Evolutionary conservation across 768 basidiomycete species (phyloP).

Genomic region (Baorangia bicolor): DNA sequence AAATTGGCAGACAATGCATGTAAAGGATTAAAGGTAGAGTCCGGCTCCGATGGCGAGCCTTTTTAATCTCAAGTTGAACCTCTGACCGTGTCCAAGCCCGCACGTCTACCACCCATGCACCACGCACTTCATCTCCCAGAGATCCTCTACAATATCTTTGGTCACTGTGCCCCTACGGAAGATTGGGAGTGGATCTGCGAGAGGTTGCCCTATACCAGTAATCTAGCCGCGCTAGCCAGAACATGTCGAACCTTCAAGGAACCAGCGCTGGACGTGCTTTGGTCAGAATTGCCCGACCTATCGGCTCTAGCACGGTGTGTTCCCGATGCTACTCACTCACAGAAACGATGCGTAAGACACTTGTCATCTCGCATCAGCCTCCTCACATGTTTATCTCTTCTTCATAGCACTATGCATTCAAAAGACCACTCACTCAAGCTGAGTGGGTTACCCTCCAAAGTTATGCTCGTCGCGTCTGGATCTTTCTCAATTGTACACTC

Average conservation of each 20-base stretch:
- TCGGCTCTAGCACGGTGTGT: neutral
- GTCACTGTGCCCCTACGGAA: neutral
- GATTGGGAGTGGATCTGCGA: neutral
- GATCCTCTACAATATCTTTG: slow-evolving; percentile 5
- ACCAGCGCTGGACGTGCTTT: slow-evolving; percentile 4
- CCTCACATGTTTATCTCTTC: neutral
- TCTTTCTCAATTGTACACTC: neutral
- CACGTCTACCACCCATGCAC: neutral
- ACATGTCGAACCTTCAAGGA: slow-evolving; percentile 7
- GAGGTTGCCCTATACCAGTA: neutral
- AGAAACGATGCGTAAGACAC: neutral
- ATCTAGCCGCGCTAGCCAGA: neutral
- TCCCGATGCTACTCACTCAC: neutral
- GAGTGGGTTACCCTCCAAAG: neutral
- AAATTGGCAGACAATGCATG: slow-evolving; percentile 1
- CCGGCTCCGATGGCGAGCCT: neutral
- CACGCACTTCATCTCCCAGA: neutral
- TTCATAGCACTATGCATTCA: neutral
- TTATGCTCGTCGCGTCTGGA: neutral
- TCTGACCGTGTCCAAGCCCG: no score
- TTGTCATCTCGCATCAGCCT: neutral
- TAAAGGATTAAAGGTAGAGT: neutral
- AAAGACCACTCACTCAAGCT: neutral
- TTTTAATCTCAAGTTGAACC: neutral
- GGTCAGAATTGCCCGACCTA: neutral